Evolutionary conservation across 78 protist genomes (phyloP), one percentile per base, ranked within the genome.

Genomic region (Protostelium mycophagum): DNA sequence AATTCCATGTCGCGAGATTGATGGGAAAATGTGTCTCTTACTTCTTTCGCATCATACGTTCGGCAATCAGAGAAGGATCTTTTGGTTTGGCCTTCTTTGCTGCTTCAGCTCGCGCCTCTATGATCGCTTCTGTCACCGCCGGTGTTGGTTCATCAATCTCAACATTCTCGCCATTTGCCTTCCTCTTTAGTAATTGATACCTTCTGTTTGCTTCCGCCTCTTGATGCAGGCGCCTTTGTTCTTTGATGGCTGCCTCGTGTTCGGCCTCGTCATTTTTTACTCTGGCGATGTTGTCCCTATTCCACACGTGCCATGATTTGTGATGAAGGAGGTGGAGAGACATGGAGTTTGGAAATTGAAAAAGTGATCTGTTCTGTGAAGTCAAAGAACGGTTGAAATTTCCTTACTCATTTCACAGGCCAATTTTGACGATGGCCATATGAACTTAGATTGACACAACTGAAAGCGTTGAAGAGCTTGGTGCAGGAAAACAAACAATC

Each of bases 231-330:
- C 86, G 1, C 86, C 37, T 84, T 31, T 84, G 86, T 31, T 31
- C 38, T 29, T 31, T 5, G 73, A 51, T 5, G 83, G 0, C 39
- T 39, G 16, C 37, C 51, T 1, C n/a, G 16, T 37, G 83, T 39
- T 86, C 36, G n/a, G 88, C 88, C 25, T 86, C 88, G 37, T 86
- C 88, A n/a, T 35, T 37, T 1, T 36, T 10, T 35, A 86, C 88
- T 37, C 37, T 37, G 83, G 36, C 88, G 88, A 86, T 36, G 88
- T 86, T 86, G 88, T 86, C 88, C 25, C 51, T 86, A 63, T 37
- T 86, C 38, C 36, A 86, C 35, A 86, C 88, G 36, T 86, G 88
- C 88, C 88, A 86, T 29, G 38, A 34, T 39, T 86, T 86, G 37
- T 86, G 88, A 28, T 10, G 88, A 28, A 86, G 88, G 0, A 86